Evolutionary conservation across 306 rosid species (phyloP).

Genomic region (Fragaria iinumae): DNA sequence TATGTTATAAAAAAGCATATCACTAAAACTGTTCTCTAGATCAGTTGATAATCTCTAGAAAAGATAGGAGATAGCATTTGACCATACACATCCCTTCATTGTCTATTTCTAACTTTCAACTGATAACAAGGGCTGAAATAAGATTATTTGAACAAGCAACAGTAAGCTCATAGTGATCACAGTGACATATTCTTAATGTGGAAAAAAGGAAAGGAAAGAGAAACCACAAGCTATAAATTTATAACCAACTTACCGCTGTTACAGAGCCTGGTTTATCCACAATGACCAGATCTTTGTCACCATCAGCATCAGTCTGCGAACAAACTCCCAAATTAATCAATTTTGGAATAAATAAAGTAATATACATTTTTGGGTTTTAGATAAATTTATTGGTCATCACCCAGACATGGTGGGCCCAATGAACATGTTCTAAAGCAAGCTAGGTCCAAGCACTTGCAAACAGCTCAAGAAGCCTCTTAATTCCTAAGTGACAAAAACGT

Average conservation of each 20-base stretch:
- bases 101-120: not conserved
- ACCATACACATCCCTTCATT: not conserved
- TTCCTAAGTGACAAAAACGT: slow-evolving; percentile 7
- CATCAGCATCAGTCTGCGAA: slow-evolving; percentile 54
- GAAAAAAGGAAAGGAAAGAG: not conserved
- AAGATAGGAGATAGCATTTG: not conserved
- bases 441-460: slow-evolving; percentile 1
- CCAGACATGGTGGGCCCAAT: not conserved
- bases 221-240: not conserved
- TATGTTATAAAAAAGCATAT: not conserved
- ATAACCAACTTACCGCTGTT: slow-evolving; percentile 47
- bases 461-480: slow-evolving; percentile 12
- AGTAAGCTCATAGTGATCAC: not conserved
- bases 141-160: not conserved
- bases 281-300: slow-evolving; percentile 41
- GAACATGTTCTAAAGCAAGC: slow-evolving; percentile 26
- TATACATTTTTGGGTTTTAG: not conserved
- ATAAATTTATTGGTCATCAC: not conserved
- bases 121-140: not conserved
- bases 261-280: slow-evolving; percentile 35
- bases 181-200: not conserved
- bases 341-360: not conserved
- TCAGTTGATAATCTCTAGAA: not conserved
- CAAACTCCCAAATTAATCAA: slow-evolving; percentile 27
- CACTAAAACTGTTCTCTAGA: not conserved